phyloP scores from a whole-genome alignment of 192 early-diverging fungal genomes.

The Chytriomyces sp. region DNA sequence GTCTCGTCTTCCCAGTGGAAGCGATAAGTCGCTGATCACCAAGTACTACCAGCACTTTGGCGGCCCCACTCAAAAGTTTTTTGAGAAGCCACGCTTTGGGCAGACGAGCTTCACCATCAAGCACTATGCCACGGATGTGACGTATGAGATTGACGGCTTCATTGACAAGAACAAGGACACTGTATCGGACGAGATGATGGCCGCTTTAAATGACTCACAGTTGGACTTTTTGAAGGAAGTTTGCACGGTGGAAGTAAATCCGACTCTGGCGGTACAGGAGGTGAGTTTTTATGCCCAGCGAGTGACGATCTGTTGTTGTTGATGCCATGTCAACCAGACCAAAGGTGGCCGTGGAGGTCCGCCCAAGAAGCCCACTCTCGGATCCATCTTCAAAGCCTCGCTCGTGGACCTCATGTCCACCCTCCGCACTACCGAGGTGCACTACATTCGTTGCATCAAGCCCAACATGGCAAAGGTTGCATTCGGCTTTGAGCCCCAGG shows the following conservation, averaged over 20 bases:
- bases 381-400: conserved; percentile 80
- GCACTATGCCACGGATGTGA: conserved; percentile 95
- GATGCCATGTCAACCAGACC: conserved; percentile 14
- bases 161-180: conserved; percentile 99
- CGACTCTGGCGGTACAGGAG: background rate
- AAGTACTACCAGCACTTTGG: conserved; percentile 89
- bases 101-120: conserved; percentile 86
- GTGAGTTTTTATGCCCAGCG: background rate
- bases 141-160: conserved; percentile 92
- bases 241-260: conserved; percentile 79
- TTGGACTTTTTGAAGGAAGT: conserved; percentile 76
- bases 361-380: conserved; percentile 81
- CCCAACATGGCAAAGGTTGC: conserved; percentile 89
- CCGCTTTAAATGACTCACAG: conserved; percentile 67
- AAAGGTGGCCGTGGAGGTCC: conserved; percentile 38
- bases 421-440: conserved; percentile 79
- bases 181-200: conserved; percentile 80
- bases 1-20: conserved; percentile 80
- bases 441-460: conserved; percentile 96
- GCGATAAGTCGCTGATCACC: conserved; percentile 81
- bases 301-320: too few species aligned
- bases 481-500: conserved; percentile 87
- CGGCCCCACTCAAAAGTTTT: conserved; percentile 67
- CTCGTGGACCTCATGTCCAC: conserved; percentile 85
- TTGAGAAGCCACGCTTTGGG: conserved; percentile 90